Base-by-base conservation (phyloP, 2,329 filamentous ascomycete genomes). In the Zymoseptoria passerinii region DNA sequence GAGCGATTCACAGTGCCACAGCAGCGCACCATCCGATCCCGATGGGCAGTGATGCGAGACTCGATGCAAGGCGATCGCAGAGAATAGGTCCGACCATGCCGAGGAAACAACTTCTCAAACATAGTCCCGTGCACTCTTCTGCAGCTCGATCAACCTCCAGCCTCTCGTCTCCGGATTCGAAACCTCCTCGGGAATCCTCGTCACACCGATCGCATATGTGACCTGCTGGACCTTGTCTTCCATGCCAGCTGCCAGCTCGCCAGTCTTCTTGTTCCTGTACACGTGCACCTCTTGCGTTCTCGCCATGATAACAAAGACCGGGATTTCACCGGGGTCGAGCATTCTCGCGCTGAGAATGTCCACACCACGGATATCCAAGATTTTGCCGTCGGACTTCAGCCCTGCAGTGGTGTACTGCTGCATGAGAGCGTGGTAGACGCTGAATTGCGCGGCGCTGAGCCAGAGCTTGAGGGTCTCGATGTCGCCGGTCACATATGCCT, bases 151-250 rank as follows among this genome's bases (percentile, higher is more conserved):
- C 74, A 99, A 79, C 70, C 92, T 87, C 94, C 94, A 99, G 29
- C 94, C 94, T 71, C 92, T 83, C 9, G 94, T 99, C 78, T 99
- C 94, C 1, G 91, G 89, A 74, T 99, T 97, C 79, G 87, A 92
- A 66, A 97, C 92, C 67, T 99, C 94, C 72, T 99, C 94, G 1
- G 94, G 87, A 60, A 95, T 85, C 65, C 94, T 82, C 3, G 94
- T 99, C 61, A 99, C 88, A 68, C 94, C 94, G 67, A 99, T 97
- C 63, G 92, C 94, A 71, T 99, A 99, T 1, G 94, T 97, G 66
- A 99, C 94, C 66, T 96, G 86, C 76, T 99, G 94, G 23, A 99
- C 94, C 77, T 92, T 95, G 76, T 99, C 94, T 75, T 99, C 94
- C 91, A 96, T 97, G 50, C 94, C 94, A 10, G 92, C 92, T 2